Percentiles rank a stretch among this genome's conserved stretches.
Conservation (phyloP, 306 rosid genomes). For the Echinosophora koreensis region DNA sequence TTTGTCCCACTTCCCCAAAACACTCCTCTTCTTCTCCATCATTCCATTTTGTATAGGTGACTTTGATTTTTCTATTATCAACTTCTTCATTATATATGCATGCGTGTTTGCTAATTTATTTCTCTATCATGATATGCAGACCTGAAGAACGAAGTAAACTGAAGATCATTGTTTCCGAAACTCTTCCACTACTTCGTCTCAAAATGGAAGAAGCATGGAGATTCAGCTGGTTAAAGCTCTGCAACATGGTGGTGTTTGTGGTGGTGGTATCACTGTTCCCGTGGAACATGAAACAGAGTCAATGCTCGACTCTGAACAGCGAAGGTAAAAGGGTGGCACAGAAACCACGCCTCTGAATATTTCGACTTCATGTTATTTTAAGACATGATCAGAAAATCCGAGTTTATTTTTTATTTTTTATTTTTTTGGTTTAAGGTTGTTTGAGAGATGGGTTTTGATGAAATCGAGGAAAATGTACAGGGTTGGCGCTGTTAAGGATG, state of each 20-base stretch:
- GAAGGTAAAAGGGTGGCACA: slow-evolving; percentile 51
- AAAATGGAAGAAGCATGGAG: slow-evolving; percentile 55
- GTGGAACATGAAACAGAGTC: slow-evolving; percentile 37
- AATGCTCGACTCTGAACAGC: slow-evolving; percentile 53
- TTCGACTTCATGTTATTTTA: too few species aligned
- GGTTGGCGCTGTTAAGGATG: slow-evolving; percentile 64
- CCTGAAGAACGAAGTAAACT: background rate
- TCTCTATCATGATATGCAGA: background rate
- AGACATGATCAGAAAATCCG: too few species aligned
- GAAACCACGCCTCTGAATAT: background rate
- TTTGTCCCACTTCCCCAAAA: slow-evolving; percentile 32
- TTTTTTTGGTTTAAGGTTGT: background rate
- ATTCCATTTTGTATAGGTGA: slow-evolving; percentile 6
- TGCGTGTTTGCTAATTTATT: background rate
- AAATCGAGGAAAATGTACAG: slow-evolving; percentile 53
- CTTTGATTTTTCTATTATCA: slow-evolving; percentile 1
- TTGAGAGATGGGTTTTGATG: background rate
- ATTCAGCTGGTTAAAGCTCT: slow-evolving; percentile 46
- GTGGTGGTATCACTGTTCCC: slow-evolving; percentile 40
- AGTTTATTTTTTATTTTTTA: background rate
- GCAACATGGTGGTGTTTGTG: slow-evolving; percentile 39
- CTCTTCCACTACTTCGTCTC: background rate
- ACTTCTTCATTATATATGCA: background rate
- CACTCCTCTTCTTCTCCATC: background rate
- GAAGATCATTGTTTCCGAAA: slow-evolving; percentile 6